Evolutionary conservation across 495 filamentous ascomycete genomes (phyloP), one percentile per base, ranked within the genome.

Genomic region (Penicillium egyptiacum): DNA sequence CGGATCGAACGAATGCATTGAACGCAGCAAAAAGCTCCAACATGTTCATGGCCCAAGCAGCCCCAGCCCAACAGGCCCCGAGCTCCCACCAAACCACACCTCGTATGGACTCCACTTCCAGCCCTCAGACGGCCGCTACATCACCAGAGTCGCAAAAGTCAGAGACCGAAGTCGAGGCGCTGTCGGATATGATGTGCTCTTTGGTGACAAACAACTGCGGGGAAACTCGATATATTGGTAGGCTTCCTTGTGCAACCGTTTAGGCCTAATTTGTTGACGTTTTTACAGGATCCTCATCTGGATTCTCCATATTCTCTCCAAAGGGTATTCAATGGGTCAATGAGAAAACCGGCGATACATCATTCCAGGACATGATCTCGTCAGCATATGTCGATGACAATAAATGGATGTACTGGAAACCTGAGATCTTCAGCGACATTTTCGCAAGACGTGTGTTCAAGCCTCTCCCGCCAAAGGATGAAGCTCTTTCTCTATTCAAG

Each of bases 251-350:
- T 9, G 45, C 40, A 37, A 26, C 28, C 48, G 25, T 50, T 9
- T 1, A 2, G 31, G 26, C 52, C 47, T 41, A 37, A 41, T 50
- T 63, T 40, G 43, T 60, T 76, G 14, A 76, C 52, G 31, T 14
- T 19, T 33, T 44, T 44, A 26, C 59, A 96, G 92, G 94, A 31
- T 96, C 92, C 2, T 98, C 95, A 0, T 98, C 94, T 4, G 95
- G 94, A 2, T 98, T 97, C 73, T 98, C 94, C 31, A 98, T 98
- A 57, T 95, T 96, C 76, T 97, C 92, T 3, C 94, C 94, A 16
- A 96, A 96, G 69, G 94, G 94, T 50, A 94, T 98, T 47, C 89
- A 96, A 70, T 98, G 94, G 94, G 93, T 98, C 46, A 98, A 96
- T 62, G 89, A 96, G 60, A 98, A 96, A 76, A 97, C 92, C 41